Base-by-base conservation (phyloP, 2,329 filamentous ascomycete species). In the Xylaria sp. region DNA sequence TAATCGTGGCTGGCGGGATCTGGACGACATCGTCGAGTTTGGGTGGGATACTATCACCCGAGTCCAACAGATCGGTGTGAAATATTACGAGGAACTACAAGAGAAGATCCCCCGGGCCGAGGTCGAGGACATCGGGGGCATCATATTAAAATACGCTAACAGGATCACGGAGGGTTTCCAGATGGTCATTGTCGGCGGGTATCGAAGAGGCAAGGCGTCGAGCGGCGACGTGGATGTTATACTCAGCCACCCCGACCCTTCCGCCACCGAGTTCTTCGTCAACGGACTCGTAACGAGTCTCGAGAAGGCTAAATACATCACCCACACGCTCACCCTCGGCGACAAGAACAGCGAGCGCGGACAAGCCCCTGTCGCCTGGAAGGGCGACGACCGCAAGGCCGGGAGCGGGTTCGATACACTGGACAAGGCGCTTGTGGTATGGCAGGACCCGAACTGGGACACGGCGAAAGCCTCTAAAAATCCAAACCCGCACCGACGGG, bases 341-440 rank as follows among this genome's bases (percentile, higher is more conserved):
- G 86, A 88, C 4, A 88, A 87, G 55, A 92, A 90, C 72, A 93
- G 91, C 12, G 86, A 92, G 62, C 88, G 94, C 29, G 91, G 88
- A 3, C 94, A 98, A 75, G 78, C 75, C 25, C 83, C 88, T 0
- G 79, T 88, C 6, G 78, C 80, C 21, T 89, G 86, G 86, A 86
- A 85, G 70, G 86, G 85, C 0, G 77, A 80, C 55, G 76, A 77
- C 37, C 75, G 71, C 25, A 78, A 75, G 63, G 81, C 82, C 1
- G 86, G 69, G 3, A 65, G 86, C 25, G 92, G 93, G 0, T 98
- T 97, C 73, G 94, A 98, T 77, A 93, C 90, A 0, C 85, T 98
- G 0, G 94, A 98, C 79, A 98, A 98, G 79, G 94, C 94, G 0
- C 82, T 98, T 61, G 92, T 98, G 0, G 93, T 98, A 0, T 98